These are phyloP conservation scores for Xanthoceras sorbifolium DNA, from an alignment of 345 rosid genomes.

Conservation along the genomic window DNA sequence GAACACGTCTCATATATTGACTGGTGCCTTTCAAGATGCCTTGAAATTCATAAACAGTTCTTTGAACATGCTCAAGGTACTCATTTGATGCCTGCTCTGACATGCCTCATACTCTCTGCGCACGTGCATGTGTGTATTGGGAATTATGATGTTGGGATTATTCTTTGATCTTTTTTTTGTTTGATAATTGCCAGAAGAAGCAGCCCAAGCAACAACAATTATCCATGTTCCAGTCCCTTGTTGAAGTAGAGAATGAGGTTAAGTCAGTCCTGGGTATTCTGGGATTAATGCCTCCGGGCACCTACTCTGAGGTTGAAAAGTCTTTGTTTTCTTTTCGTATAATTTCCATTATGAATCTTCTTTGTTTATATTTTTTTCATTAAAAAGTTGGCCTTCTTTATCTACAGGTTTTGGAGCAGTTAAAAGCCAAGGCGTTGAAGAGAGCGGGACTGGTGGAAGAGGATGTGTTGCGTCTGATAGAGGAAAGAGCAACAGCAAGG, in stretches of 20 bases:
- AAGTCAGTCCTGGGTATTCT: constrained; percentile 56
- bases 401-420: constrained; percentile 55
- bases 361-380: not conserved
- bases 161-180: not conserved
- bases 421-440: constrained; percentile 64
- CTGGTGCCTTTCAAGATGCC: constrained; percentile 83
- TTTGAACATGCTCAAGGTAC: constrained; percentile 65
- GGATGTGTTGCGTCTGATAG: constrained; percentile 47
- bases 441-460: constrained; percentile 65
- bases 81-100: constrained; percentile 1
- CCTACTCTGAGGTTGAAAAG: constrained; percentile 53
- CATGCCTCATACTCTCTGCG: not conserved
- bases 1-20: constrained; percentile 71
- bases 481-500: constrained; percentile 62
- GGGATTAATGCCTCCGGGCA: constrained; percentile 57
- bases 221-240: constrained; percentile 58
- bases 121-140: not conserved
- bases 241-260: constrained; percentile 59
- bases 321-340: not conserved
- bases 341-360: not conserved
- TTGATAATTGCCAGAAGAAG: constrained; percentile 60
- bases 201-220: constrained; percentile 59
- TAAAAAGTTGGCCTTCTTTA: not conserved
- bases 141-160: not conserved
- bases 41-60: constrained; percentile 74